Evolutionary conservation across 2,329 filamentous ascomycete genomes (phyloP).

Genomic region (Nemania sp.): DNA sequence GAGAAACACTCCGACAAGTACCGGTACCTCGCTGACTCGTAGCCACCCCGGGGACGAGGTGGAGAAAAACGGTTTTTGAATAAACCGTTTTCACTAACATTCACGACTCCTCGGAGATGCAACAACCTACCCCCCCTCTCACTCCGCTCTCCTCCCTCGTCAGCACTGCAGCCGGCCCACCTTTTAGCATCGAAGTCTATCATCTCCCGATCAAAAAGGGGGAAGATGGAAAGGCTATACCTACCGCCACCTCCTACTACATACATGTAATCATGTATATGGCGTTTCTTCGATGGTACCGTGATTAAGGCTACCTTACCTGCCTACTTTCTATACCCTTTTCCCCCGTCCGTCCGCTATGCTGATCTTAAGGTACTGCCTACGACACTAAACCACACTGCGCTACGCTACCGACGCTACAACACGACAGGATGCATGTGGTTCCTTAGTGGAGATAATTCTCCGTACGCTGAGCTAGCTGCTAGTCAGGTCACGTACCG

Average conservation of each 20-base stretch:
- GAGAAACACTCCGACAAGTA: too few relatives aligned
- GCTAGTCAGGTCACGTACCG: neutral
- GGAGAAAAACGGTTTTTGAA: constrained; percentile 16
- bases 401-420: neutral
- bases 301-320: neutral
- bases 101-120: neutral
- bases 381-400: neutral
- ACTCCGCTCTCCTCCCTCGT: neutral
- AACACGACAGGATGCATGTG: neutral
- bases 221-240: neutral
- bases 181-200: neutral
- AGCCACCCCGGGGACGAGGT: constrained; percentile 5
- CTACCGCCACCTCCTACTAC: too few relatives aligned
- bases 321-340: too few relatives aligned
- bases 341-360: neutral
- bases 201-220: neutral
- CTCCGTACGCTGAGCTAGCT: neutral
- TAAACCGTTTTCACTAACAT: neutral
- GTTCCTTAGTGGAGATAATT: neutral
- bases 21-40: neutral
- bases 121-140: neutral
- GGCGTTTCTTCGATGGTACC: neutral
- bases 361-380: neutral
- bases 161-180: neutral
- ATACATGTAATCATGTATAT: too few relatives aligned